phyloP scores from a whole-genome alignment of 495 filamentous ascomycete species.

The Cladorrhinum samala region DNA sequence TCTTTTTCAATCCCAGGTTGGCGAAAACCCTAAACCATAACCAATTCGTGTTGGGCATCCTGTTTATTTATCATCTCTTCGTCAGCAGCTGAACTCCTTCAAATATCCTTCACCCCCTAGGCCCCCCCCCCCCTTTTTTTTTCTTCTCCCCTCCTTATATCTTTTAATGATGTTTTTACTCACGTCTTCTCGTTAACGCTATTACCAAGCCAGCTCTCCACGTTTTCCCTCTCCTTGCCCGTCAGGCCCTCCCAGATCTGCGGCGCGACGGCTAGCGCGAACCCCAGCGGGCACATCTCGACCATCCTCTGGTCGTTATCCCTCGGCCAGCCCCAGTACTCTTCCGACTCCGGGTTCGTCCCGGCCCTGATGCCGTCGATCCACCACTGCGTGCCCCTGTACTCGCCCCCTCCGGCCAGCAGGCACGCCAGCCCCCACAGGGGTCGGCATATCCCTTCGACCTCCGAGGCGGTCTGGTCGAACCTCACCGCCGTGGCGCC shows the following conservation, averaged over 20 bases:
- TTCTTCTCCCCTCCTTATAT: neutral
- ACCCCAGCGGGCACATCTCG: constrained; percentile 70
- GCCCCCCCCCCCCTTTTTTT: neutral
- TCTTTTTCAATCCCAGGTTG: constrained; percentile 67
- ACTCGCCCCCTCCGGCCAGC: constrained; percentile 58
- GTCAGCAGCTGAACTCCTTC: too few species aligned
- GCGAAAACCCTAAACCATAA: constrained; percentile 81
- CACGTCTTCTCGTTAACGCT: constrained; percentile 67
- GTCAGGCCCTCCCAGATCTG: constrained; percentile 62
- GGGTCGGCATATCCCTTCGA: constrained; percentile 70
- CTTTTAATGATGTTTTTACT: too few species aligned
- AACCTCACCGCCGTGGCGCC: constrained; percentile 63
- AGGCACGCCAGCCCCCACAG: constrained; percentile 69
- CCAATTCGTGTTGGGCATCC: constrained; percentile 57
- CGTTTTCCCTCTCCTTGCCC: constrained; percentile 51
- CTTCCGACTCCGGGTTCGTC: constrained; percentile 56
- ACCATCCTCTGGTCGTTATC: constrained; percentile 80
- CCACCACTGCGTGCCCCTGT: constrained; percentile 57
- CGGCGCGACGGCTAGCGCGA: constrained; percentile 56
- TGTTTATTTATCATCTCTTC: constrained; percentile 14
- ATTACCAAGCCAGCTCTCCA: constrained; percentile 61
- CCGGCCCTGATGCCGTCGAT: constrained; percentile 61
- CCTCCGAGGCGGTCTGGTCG: constrained; percentile 68
- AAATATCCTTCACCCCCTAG: neutral
- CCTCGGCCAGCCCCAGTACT: constrained; percentile 69